These are phyloP conservation scores for Sclerotinia trifoliorum DNA, from an alignment of 2,329 filamentous ascomycete species.

Conservation along the genomic window DNA sequence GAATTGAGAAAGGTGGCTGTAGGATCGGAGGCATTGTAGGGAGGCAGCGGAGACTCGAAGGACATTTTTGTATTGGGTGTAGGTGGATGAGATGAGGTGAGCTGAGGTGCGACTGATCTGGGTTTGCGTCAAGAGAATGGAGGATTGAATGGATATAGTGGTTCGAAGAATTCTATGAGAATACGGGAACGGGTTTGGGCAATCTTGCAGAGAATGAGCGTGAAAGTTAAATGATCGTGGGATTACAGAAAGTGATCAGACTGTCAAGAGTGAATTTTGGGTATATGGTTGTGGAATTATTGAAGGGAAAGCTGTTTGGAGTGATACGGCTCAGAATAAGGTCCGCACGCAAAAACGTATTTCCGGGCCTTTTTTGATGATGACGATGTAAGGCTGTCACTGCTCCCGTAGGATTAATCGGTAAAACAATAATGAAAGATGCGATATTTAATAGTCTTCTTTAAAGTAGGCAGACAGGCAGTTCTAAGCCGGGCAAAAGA, in stretches of 20 bases:
- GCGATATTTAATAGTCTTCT: too few species aligned
- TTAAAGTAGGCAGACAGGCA: too few species aligned
- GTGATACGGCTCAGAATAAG: background rate
- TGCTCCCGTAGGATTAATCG: too few species aligned
- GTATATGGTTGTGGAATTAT: background rate
- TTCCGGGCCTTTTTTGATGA: background rate
- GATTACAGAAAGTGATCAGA: conserved; percentile 2
- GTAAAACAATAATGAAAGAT: too few species aligned
- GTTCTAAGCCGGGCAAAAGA: too few species aligned
- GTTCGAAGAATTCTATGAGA: background rate
- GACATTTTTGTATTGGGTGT: conserved; percentile 54
- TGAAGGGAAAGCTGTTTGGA: background rate
- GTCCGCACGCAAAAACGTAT: conserved; percentile 9
- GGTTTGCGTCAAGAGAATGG: conserved; percentile 2
- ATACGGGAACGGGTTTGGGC: background rate
- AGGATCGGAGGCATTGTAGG: conserved; percentile 71
- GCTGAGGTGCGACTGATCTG: background rate
- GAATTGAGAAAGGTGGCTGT: conserved; percentile 73
- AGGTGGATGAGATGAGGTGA: background rate
- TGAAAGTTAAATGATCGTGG: background rate
- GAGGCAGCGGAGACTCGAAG: conserved; percentile 67
- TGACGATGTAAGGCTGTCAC: background rate
- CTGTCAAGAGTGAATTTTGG: background rate
- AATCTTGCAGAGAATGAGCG: background rate
- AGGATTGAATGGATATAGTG: background rate